phyloP scores from a whole-genome alignment of 192 early-diverging fungal genomes.

The Phycomyces nitens region DNA sequence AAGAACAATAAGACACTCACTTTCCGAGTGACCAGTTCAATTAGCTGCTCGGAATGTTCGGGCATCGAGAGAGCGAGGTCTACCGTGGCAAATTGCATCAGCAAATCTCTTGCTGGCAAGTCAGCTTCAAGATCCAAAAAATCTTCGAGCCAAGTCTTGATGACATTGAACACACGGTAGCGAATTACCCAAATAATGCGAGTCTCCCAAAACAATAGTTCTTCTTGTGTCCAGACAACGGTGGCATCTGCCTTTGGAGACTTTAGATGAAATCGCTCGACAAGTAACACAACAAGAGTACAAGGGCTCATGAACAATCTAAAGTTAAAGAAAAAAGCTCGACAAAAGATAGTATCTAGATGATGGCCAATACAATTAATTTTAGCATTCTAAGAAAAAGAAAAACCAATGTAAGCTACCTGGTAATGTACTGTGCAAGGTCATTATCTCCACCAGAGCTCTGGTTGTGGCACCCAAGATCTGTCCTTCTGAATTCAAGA shows the following conservation, averaged over 20 bases:
- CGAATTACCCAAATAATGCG: slow-evolving; percentile 51
- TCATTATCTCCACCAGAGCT: slow-evolving; percentile 69
- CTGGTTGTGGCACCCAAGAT: slow-evolving; percentile 68
- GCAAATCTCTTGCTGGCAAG: slow-evolving; percentile 35
- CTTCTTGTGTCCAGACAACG: slow-evolving; percentile 24
- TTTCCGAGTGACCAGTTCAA: slow-evolving; percentile 53
- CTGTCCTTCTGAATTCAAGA: slow-evolving; percentile 59
- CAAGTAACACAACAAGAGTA: slow-evolving; percentile 62
- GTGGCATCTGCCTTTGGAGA: slow-evolving; percentile 38
- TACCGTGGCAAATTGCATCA: slow-evolving; percentile 53
- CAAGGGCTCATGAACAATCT: slow-evolving; percentile 72
- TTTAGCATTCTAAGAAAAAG: too few relatives aligned
- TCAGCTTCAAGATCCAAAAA: slow-evolving; percentile 65
- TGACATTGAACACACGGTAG: slow-evolving; percentile 68
- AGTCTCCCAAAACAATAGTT: slow-evolving; percentile 55
- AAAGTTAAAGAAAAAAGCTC: slow-evolving; percentile 83
- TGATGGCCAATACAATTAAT: background rate
- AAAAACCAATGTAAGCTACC: slow-evolving; percentile 4
- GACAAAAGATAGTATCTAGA: slow-evolving; percentile 59
- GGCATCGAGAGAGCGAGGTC: slow-evolving; percentile 44
- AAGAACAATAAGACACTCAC: slow-evolving; percentile 23
- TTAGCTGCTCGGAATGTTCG: slow-evolving; percentile 41
- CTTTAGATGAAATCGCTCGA: slow-evolving; percentile 59
- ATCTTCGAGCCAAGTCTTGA: slow-evolving; percentile 80
- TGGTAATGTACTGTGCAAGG: slow-evolving; percentile 55